phyloP scores from a whole-genome alignment of 305 asterid species.

The Euphrasia arctica region DNA sequence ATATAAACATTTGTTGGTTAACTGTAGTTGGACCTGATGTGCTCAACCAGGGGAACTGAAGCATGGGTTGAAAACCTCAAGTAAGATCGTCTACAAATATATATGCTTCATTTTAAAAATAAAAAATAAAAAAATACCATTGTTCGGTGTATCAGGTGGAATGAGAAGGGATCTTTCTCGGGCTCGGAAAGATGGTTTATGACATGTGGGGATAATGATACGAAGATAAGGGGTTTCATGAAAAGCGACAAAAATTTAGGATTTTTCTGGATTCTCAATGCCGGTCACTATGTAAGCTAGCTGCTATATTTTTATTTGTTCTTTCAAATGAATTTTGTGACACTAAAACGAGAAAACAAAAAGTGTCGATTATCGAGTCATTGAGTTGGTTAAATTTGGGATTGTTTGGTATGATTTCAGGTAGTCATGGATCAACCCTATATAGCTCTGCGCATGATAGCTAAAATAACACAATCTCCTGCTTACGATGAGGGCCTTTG shows the following conservation, averaged over 20 bases:
- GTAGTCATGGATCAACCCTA: slow-evolving; percentile 73
- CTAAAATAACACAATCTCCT: slow-evolving; percentile 32
- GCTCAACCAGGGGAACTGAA: slow-evolving; percentile 66
- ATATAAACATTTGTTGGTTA: slow-evolving; percentile 14
- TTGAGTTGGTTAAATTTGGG: not conserved
- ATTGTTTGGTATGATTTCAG: slow-evolving; percentile 29
- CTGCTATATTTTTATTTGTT: not conserved
- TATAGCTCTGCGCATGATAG: slow-evolving; percentile 45
- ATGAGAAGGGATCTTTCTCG: slow-evolving; percentile 43
- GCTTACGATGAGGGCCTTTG: not conserved
- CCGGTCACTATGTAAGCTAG: slow-evolving; percentile 67
- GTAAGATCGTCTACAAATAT: slow-evolving; percentile 30
- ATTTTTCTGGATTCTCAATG: slow-evolving; percentile 76
- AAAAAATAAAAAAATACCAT: too few relatives aligned
- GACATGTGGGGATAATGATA: slow-evolving; percentile 38
- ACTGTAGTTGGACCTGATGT: slow-evolving; percentile 56
- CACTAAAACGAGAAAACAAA: too few relatives aligned
- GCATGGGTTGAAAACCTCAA: slow-evolving; percentile 70
- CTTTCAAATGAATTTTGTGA: too few relatives aligned
- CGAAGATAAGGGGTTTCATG: slow-evolving; percentile 44
- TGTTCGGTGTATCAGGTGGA: slow-evolving; percentile 54
- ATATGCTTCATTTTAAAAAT: not conserved
- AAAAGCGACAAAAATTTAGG: slow-evolving; percentile 58
- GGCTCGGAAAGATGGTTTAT: slow-evolving; percentile 45
- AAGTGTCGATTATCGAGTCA: not conserved